phyloP scores from a whole-genome alignment of 2,329 filamentous ascomycete genomes.

The Claviceps citrina region DNA sequence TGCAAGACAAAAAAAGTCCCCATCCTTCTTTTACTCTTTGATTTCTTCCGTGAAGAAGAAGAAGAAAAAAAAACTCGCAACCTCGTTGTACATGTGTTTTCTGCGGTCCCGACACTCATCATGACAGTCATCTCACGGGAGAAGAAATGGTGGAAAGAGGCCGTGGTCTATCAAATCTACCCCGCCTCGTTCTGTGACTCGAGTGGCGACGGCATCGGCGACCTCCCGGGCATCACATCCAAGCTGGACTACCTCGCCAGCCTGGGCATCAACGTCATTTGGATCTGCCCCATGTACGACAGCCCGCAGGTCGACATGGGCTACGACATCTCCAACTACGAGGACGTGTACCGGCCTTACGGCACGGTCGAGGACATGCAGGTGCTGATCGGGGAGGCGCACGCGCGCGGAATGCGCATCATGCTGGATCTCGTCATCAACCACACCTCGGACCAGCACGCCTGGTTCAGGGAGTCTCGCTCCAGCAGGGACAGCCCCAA shows the following conservation, averaged over 20 bases:
- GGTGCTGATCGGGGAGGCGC: constrained; percentile 41
- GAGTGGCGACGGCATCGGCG: constrained; percentile 44
- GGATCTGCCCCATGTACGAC: constrained; percentile 52
- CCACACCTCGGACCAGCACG: constrained; percentile 57
- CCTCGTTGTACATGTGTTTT: too few relatives aligned
- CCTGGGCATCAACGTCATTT: constrained; percentile 49
- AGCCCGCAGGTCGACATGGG: constrained; percentile 54
- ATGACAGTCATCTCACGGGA: constrained; percentile 13
- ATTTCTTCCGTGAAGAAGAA: too few relatives aligned
- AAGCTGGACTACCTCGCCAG: constrained; percentile 46
- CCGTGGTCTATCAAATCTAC: constrained; percentile 43
- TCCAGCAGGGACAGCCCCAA: constrained; percentile 46
- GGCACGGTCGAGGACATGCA: constrained; percentile 54
- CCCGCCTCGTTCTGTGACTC: constrained; percentile 42
- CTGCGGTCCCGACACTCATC: neutral
- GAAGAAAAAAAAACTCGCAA: neutral
- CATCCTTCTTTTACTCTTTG: too few relatives aligned
- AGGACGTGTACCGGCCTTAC: constrained; percentile 48
- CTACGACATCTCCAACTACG: constrained; percentile 55
- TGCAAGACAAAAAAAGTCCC: too few relatives aligned
- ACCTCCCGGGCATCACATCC: constrained; percentile 46
- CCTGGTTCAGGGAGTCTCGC: constrained; percentile 55
- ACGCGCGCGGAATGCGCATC: constrained; percentile 49
- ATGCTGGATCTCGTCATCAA: constrained; percentile 67
- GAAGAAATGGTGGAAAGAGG: constrained; percentile 40